A percentile compares a stretch with the other conserved stretches of the same genome.
Conservation (phyloP, 164 flowering plant genomes). For the Euptelea pleiosperma region DNA sequence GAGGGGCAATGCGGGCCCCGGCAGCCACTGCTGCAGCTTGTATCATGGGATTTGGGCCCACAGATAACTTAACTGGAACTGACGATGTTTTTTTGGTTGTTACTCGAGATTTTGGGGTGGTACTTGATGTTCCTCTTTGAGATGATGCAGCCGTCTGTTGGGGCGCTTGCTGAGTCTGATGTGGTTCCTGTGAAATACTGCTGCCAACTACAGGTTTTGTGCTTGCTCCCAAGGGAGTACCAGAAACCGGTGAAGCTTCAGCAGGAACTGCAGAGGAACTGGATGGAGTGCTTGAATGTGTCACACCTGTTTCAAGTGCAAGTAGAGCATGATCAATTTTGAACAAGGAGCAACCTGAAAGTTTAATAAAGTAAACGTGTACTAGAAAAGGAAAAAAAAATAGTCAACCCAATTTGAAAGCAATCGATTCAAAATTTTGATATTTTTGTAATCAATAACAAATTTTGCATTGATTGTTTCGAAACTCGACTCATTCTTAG, state of each 20-base stretch:
- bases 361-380: neutral
- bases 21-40: conserved; percentile 93
- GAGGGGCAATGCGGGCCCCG: conserved; percentile 77
- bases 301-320: conserved; percentile 25
- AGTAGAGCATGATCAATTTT: neutral
- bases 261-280: conserved; percentile 20
- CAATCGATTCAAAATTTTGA: neutral
- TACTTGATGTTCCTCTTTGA: conserved; percentile 19
- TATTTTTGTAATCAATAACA: too few species aligned
- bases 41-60: conserved; percentile 40
- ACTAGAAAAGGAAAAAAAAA: neutral
- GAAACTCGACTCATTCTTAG: too few species aligned
- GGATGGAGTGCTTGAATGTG: conserved; percentile 12
- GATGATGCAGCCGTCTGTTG: conserved; percentile 11
- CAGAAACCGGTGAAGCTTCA: conserved; percentile 19
- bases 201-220: conserved; percentile 10
- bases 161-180: conserved; percentile 27
- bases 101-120: conserved; percentile 21
- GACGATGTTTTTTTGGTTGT: conserved; percentile 23
- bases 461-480: too few species aligned
- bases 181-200: conserved; percentile 16
- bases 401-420: conserved; percentile 2
- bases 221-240: conserved; percentile 5
- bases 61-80: conserved; percentile 23
- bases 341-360: neutral